Evolutionary conservation across 2,329 filamentous ascomycete species (phyloP).

Genomic region (Colletotrichum caudatum): DNA sequence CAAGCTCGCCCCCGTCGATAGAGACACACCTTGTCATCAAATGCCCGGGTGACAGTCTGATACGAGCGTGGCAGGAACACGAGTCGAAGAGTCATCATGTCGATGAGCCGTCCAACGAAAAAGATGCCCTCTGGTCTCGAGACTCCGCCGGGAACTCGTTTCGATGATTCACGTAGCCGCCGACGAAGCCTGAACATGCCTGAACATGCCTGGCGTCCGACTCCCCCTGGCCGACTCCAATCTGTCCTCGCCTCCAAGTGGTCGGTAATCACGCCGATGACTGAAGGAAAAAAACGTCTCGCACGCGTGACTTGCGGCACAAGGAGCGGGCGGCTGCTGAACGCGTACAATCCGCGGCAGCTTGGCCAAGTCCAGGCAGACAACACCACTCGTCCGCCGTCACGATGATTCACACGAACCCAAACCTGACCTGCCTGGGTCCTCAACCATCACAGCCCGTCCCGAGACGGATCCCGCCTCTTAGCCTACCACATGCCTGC

Average conservation of each 20-base stretch:
- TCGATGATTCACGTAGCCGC: background rate
- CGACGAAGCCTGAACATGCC: background rate
- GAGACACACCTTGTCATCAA: background rate
- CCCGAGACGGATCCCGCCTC: background rate
- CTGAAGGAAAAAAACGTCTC: background rate
- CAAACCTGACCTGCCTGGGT: background rate
- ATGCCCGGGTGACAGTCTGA: background rate
- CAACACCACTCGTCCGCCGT: constrained; percentile 3
- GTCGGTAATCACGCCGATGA: background rate
- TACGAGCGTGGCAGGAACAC: background rate
- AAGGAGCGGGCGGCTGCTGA: background rate
- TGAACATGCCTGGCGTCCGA: background rate
- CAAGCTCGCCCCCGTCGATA: background rate
- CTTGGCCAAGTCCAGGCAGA: constrained; percentile 5
- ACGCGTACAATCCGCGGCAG: background rate
- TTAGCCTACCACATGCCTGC: background rate
- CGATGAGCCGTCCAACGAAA: background rate
- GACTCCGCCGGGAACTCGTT: background rate
- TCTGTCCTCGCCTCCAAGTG: background rate
- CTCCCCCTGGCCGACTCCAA: background rate
- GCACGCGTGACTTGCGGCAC: background rate
- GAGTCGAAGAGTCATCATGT: background rate
- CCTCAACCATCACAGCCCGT: constrained; percentile 1
- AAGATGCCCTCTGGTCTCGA: too few species aligned
- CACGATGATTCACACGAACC: background rate